These are phyloP conservation scores for Colletotrichum liriopes DNA, from an alignment of 2,329 filamentous ascomycete species.

Conservation along the genomic window DNA sequence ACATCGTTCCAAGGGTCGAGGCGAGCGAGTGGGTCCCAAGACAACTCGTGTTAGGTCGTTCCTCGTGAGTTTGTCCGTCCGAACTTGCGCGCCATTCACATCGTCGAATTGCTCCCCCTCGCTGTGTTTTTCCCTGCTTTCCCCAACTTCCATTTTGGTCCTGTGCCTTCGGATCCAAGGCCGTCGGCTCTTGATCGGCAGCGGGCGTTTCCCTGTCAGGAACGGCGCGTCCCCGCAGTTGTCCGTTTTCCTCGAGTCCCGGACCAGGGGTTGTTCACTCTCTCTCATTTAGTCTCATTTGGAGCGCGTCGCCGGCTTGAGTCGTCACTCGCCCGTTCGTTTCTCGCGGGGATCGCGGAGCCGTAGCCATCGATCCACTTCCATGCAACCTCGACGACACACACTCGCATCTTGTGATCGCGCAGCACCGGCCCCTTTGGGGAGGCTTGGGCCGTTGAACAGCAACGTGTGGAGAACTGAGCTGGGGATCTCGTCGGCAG, in stretches of 20 bases:
- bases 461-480: neutral
- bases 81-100: slow-evolving; percentile 41
- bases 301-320: neutral
- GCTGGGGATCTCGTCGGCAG: slow-evolving; percentile 13
- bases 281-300: neutral
- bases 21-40: neutral
- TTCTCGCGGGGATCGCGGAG: slow-evolving; percentile 41
- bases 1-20: neutral
- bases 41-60: neutral
- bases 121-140: neutral
- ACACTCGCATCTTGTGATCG: slow-evolving; percentile 30
- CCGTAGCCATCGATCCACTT: slow-evolving; percentile 18
- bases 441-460: slow-evolving; percentile 22
- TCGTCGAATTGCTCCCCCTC: neutral
- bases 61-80: slow-evolving; percentile 24
- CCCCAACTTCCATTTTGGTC: slow-evolving; percentile 28
- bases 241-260: neutral
- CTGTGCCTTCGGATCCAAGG: neutral
- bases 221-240: slow-evolving; percentile 7
- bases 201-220: slow-evolving; percentile 25
- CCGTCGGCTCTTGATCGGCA: slow-evolving; percentile 23
- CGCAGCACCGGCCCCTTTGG: slow-evolving; percentile 22
- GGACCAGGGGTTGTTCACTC: neutral
- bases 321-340: neutral
- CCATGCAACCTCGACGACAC: slow-evolving; percentile 18